Base-by-base conservation (phyloP, 164 flowering plant species). In the Berberis vulgaris region DNA sequence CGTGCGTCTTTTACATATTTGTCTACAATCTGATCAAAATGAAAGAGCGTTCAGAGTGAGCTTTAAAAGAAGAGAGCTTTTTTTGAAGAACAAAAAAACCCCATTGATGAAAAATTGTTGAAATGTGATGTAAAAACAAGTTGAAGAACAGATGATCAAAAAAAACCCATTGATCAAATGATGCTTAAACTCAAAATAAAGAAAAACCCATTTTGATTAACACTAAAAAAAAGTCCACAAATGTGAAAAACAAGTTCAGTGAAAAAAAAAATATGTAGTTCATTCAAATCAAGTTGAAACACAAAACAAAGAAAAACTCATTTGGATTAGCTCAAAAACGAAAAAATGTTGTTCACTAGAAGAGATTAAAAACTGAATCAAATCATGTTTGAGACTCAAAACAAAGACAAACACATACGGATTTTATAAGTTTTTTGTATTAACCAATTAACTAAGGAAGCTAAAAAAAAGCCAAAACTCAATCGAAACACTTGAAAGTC, bases 1-100 rank as follows among this genome's bases (percentile, higher is more conserved):
- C 84, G 73, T 0, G 98, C 98, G 6, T 95, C 97, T 69, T 72
- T 85, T 0, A 95, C 71, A 76, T 88, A 85, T 65, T 82, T 86
- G 4, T 86, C 92, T 3, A 82, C 97, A 57, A 89, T 76, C 99
- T 95, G 87, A 1, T 10, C 9, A 55, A 57, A 57, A 6, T 5
- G 3, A 40, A 56, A 40, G 7, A 57, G 10, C 41, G 12, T 6
- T 13, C 41, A 3, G 13, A 42, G 44, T n/a, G 8, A 55, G 5
- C 4, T 2, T n/a, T 5, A 41, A 7, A 64, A 43, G 44, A 46
- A 26, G 39, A 45, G 1, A 6, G 11, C 7, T 50, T 2, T 50
- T 50, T 2, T 5, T n/a, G 1, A 50, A 6, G 12, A 50, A 50
- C 12, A 50, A 50, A n/a, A 50, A 11, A 52, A 26, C 26, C 26